phyloP scores from a whole-genome alignment of 768 basidiomycete species.

The Peribolospora kevripleyi region DNA sequence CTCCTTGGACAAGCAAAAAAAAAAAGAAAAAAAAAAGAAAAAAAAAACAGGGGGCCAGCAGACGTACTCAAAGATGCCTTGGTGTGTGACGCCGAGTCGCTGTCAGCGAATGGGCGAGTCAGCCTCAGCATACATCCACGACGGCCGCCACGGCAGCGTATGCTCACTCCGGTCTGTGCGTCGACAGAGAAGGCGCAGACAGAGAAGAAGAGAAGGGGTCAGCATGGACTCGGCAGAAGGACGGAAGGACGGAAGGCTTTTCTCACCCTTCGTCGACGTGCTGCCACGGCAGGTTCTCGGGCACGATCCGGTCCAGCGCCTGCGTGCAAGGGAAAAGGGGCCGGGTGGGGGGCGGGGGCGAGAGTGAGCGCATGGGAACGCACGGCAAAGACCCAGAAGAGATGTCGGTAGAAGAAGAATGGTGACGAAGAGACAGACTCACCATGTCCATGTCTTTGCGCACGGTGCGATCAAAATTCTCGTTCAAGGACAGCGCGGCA shows the following conservation, averaged over 20 bases:
- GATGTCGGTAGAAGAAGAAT: not conserved
- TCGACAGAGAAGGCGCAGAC: not conserved
- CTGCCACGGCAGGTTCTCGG: constrained; percentile 52
- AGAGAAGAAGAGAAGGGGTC: not conserved
- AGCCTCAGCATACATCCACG: not conserved
- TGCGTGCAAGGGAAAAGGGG: not conserved
- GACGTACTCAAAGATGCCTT: constrained; percentile 53
- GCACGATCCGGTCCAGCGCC: constrained; percentile 59
- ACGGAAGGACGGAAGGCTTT: constrained; percentile 25
- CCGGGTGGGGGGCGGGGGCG: too few species aligned
- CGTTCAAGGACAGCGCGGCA: constrained; percentile 58
- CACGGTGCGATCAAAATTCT: constrained; percentile 29
- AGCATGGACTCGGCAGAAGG: not conserved
- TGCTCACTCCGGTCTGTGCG: not conserved
- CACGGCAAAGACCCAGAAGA: too few species aligned
- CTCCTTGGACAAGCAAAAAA: too few species aligned
- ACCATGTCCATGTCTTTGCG: constrained; percentile 72
- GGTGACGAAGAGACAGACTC: not conserved
- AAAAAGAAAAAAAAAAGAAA: too few species aligned
- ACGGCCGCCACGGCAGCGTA: not conserved
- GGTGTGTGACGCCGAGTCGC: constrained; percentile 56
- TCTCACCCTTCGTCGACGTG: constrained; percentile 85
- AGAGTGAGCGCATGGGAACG: too few species aligned
- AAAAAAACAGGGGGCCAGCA: too few species aligned
- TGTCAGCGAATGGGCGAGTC: not conserved